Conservation (phyloP, 805 yeast genomes). For the Nematodospora valgi region DNA sequence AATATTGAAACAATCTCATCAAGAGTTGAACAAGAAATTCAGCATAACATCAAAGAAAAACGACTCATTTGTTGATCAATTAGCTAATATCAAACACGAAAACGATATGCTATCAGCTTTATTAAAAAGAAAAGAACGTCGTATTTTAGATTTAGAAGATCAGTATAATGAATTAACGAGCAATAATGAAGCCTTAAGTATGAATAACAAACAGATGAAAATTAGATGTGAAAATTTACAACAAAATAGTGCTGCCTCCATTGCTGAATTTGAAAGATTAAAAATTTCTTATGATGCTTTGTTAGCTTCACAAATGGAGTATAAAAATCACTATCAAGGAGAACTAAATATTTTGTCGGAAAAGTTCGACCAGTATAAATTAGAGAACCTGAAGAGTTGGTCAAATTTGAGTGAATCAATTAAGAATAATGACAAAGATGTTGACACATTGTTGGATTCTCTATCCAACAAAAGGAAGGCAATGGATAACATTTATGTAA, state of each 20-base stretch:
- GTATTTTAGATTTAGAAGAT: conserved; percentile 63
- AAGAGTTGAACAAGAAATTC: conserved; percentile 52
- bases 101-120: conserved; percentile 70
- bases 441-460: conserved; percentile 47
- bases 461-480: conserved; percentile 45
- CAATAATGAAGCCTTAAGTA: conserved; percentile 45
- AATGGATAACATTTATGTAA: conserved; percentile 47
- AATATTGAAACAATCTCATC: conserved; percentile 32
- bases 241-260: conserved; percentile 40
- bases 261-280: conserved; percentile 53
- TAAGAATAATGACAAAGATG: conserved; percentile 44
- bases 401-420: conserved; percentile 35
- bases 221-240: conserved; percentile 47
- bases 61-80: conserved; percentile 56
- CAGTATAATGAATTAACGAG: conserved; percentile 48
- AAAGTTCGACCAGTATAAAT: conserved; percentile 35
- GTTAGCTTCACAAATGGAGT: conserved; percentile 48
- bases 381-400: conserved; percentile 31
- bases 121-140: conserved; percentile 65
- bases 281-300: conserved; percentile 59
- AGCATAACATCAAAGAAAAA: conserved; percentile 46
- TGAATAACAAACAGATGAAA: conserved; percentile 48
- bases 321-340: conserved; percentile 44
- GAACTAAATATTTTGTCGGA: conserved; percentile 39
- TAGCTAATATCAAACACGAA: conserved; percentile 72